A percentile compares a stretch with the other conserved stretches of the same genome.
These are phyloP conservation scores for Backusella macrospora DNA, from an alignment of 192 early-diverging fungal species.

Conservation along the genomic window DNA sequence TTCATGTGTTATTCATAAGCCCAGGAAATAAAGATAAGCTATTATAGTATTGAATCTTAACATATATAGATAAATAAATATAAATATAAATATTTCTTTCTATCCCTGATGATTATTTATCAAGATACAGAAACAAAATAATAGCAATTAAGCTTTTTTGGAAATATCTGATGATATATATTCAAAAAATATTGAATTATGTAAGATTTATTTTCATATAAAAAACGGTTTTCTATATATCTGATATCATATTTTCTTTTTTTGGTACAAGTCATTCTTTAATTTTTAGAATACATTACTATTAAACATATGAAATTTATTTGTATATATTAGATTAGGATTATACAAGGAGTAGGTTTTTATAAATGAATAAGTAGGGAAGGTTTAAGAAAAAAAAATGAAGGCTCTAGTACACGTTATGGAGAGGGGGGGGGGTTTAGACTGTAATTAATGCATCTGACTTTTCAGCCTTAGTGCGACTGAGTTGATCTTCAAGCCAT, in stretches of 20 bases:
- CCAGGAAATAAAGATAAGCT: not conserved
- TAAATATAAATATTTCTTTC: not conserved
- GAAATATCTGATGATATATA: not conserved
- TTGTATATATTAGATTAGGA: not conserved
- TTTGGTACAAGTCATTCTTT: too few relatives aligned
- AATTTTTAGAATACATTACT: too few relatives aligned
- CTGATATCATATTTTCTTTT: too few relatives aligned
- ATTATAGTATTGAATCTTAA: not conserved
- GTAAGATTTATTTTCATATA: too few relatives aligned
- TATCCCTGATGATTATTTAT: not conserved
- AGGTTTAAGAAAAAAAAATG: not conserved
- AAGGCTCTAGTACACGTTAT: not conserved
- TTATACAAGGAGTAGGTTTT: not conserved
- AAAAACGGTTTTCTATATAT: too few relatives aligned
- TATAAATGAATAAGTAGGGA: not conserved
- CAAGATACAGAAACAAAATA: not conserved
- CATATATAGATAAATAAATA: not conserved
- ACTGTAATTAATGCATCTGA: constrained; percentile 7
- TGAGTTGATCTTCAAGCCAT: constrained; percentile 8
- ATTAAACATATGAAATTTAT: too few relatives aligned
- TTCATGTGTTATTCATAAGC: not conserved
- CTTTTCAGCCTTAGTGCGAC: constrained; percentile 4
- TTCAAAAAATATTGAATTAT: not conserved
- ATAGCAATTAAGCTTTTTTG: not conserved
- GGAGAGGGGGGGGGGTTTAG: too few relatives aligned